Conservation (phyloP, 2,329 filamentous ascomycete species). For the Curvularia eragrostidis region DNA sequence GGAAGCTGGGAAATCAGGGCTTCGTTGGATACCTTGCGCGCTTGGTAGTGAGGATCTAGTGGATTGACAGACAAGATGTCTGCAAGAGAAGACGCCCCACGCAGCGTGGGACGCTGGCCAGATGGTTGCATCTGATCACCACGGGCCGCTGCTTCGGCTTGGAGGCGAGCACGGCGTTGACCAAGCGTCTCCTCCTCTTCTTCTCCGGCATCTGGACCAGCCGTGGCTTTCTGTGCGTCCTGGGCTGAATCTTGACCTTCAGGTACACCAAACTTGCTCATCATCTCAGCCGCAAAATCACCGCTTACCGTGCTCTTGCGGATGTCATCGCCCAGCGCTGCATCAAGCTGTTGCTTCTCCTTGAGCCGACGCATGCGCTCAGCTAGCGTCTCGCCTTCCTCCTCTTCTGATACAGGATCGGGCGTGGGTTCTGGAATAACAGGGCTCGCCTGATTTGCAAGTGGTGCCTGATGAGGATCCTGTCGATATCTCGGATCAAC, state of each 20-base stretch:
- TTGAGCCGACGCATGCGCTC: constrained; percentile 71
- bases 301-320: constrained; percentile 63
- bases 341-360: constrained; percentile 60
- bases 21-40: constrained; percentile 48
- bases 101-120: constrained; percentile 46
- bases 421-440: constrained; percentile 38
- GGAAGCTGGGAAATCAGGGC: constrained; percentile 44
- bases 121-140: constrained; percentile 33
- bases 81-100: constrained; percentile 63
- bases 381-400: constrained; percentile 69
- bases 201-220: constrained; percentile 11
- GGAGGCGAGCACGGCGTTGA: constrained; percentile 75
- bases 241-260: constrained; percentile 26
- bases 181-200: constrained; percentile 79
- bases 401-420: constrained; percentile 42
- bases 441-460: constrained; percentile 37
- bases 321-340: constrained; percentile 50
- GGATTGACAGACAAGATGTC: constrained; percentile 67
- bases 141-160: constrained; percentile 69
- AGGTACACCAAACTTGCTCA: constrained; percentile 54
- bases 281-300: constrained; percentile 72
- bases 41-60: constrained; percentile 41
- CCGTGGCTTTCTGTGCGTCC: constrained; percentile 29
- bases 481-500: constrained; percentile 46
- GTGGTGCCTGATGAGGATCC: constrained; percentile 24